Base-by-base conservation (phyloP, 2,329 filamentous ascomycete genomes). In the Aschersonia sp. region DNA sequence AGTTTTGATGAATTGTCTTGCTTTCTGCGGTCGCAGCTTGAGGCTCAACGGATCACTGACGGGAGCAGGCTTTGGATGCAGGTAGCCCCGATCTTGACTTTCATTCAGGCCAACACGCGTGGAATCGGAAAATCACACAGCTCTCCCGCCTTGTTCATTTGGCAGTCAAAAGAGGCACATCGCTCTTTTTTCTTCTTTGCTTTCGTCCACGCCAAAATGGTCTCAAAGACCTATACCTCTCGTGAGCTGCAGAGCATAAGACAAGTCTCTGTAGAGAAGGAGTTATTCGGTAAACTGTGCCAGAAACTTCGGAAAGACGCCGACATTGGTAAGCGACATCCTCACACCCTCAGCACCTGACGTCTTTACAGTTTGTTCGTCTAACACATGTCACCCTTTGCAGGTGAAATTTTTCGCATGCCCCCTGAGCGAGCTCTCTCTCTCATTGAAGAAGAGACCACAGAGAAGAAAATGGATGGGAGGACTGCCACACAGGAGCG, bases 211-310 rank as follows among this genome's bases (percentile, higher is more conserved):
- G 47, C 57, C 56, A 57, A 58, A 47, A 74, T 75, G 72, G 59
- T 60, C 47, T 60, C 63, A 10, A 62, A 61, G 42, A 65, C 55
- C 9, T 76, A 76, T 53, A 65, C 62, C 7, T 57, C 67, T 45
- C 56, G 59, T 37, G 69, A 76, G 56, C 62, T 76, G n/a, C 58
- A 74, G 43, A 55, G 55, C 43, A 53, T 66, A 48, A 58, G 58
- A 49, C 52, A 59, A 32, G 40, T 41, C n/a, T 55, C 58, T 43
- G 52, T 55, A 12, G 48, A 51, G n/a, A 51, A 54, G 47, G 55
- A 59, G 7, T 43, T 65, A 22, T 56, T 56, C 45, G 48, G 59
- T 14, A 53, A 54, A 40, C 52, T 67, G 6, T 56, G 55, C 47
- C 51, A 53, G n/a, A 61, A 58, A 48, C 59, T 74, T 40, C 61